A percentile compares a stretch with the other conserved stretches of the same genome.
These are phyloP conservation scores for Tricholoma terreum DNA, from an alignment of 768 basidiomycete species.

Conservation along the genomic window DNA sequence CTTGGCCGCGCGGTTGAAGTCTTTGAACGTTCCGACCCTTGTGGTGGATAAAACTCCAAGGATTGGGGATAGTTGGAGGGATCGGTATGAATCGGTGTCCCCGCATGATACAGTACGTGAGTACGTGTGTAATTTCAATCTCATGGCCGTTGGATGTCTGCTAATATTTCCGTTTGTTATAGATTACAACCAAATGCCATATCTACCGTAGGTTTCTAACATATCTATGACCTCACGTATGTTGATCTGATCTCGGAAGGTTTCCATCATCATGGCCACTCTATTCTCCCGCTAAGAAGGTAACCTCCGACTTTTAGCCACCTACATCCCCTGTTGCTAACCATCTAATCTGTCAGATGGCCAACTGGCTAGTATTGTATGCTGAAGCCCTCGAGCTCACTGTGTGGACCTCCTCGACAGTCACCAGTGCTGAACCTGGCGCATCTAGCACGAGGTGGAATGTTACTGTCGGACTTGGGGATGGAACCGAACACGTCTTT, in stretches of 20 bases:
- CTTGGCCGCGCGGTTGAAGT: conserved; percentile 57
- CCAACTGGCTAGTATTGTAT: conserved; percentile 67
- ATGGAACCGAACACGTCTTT: conserved; percentile 36
- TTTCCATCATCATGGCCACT: conserved; percentile 62
- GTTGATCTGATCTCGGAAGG: conserved; percentile 21
- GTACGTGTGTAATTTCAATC: too few species aligned
- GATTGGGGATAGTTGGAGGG: conserved; percentile 66
- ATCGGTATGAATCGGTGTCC: conserved; percentile 63
- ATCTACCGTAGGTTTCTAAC: conserved; percentile 46
- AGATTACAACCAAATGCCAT: too few species aligned
- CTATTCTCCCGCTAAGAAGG: conserved; percentile 54
- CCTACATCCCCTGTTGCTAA: too few species aligned
- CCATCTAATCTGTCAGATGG: too few species aligned
- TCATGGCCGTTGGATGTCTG: too few species aligned
- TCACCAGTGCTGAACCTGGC: conserved; percentile 27
- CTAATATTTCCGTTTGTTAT: too few species aligned
- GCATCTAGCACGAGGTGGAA: conserved; percentile 35
- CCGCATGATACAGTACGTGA: conserved; percentile 67
- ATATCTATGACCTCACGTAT: neutral
- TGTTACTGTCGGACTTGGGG: conserved; percentile 35
- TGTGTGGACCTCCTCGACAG: neutral
- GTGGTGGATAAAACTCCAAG: conserved; percentile 62
- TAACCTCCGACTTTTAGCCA: conserved; percentile 13
- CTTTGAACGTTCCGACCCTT: conserved; percentile 44
- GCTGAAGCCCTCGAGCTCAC: conserved; percentile 55